Evolutionary conservation across 495 filamentous ascomycete genomes (phyloP), one percentile per base, ranked within the genome.

Genomic region (Penicillium pulvis): DNA sequence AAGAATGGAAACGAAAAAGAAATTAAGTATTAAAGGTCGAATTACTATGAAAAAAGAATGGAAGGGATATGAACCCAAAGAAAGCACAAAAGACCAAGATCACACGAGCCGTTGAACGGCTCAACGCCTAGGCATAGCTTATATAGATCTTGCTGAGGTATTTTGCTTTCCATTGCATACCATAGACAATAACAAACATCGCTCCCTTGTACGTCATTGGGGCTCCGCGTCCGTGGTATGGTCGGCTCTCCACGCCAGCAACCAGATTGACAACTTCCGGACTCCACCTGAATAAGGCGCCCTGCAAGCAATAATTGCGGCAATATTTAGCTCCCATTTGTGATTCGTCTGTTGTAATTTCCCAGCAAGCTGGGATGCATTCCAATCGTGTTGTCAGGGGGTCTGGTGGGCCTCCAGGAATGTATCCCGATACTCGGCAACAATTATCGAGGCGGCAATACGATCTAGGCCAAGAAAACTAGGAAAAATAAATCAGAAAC

Each of bases 301-400:
- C 26, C 11, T 42, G 35, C 24, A 36, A 14, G 23, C 2, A 6
- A 17, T n/a, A 41, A 43, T 45, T 10, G 5, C 14, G 20, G 20
- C 31, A 35, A 50, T 53, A 36, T 28, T 47, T 12, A 8, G 16
- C 43, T 24, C 20, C 33, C 10, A 6, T n/a, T 51, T 5, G 30
- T 54, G 14, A 68, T 70, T 70, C 65, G 65, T 26, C 45, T 39
- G 10, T 42, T 1, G 6, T 16, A 35, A 30, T 8, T 14, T 24
- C 17, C 12, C 26, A 10, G 43, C 55, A 11, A 24, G 55, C 16
- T 59, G 31, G 52, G 45, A 19, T 61, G 43, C 67, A 70, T 70
- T 70, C 67, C 62, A 31, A 20, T 17, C 6, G 46, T 31, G 65
- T 70, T 70, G 67, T 66, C 67, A 66, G 56, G 67, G 67, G 45